Evolutionary conservation across 2,329 filamentous ascomycete genomes (phyloP).

Genomic region (Clathrospora elynae): DNA sequence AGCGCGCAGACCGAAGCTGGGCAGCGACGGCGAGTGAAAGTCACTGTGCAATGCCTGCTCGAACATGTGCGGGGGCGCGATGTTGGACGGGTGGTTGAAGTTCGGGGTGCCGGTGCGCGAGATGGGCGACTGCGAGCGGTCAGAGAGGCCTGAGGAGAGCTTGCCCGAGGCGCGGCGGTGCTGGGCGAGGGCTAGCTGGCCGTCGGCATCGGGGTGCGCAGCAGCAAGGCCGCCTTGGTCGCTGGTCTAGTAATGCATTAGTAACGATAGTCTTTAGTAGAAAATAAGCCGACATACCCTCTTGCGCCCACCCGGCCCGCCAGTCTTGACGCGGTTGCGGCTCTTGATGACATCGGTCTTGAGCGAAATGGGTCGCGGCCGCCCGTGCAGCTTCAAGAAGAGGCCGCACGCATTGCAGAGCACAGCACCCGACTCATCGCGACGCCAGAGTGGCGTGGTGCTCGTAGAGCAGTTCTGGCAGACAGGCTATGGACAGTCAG

Average conservation of each 20-base stretch:
- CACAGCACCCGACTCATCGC: slow-evolving; percentile 93
- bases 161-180: slow-evolving; percentile 73
- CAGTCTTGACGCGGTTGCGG: slow-evolving; percentile 94
- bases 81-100: slow-evolving; percentile 67
- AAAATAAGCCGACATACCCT: slow-evolving; percentile 64
- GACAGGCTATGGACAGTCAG: slow-evolving; percentile 68
- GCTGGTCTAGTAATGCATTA: slow-evolving; percentile 27
- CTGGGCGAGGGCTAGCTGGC: slow-evolving; percentile 61
- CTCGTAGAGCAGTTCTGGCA: slow-evolving; percentile 97
- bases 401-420: slow-evolving; percentile 98
- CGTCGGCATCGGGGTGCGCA: slow-evolving; percentile 61
- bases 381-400: slow-evolving; percentile 95
- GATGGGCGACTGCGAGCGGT: slow-evolving; percentile 77
- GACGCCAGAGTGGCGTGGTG: slow-evolving; percentile 94
- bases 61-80: slow-evolving; percentile 78
- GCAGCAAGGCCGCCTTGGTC: slow-evolving; percentile 62
- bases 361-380: slow-evolving; percentile 88
- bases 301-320: slow-evolving; percentile 76
- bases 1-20: slow-evolving; percentile 48
- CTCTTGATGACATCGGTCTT: slow-evolving; percentile 99
- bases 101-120: slow-evolving; percentile 79
- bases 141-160: slow-evolving; percentile 71
- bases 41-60: slow-evolving; percentile 74
- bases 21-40: slow-evolving; percentile 63
- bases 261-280: slow-evolving; percentile 3